Evolutionary conservation across 2,329 filamentous ascomycete species (phyloP), one percentile per base, ranked within the genome.

Genomic region (Pleomassaria siparia): DNA sequence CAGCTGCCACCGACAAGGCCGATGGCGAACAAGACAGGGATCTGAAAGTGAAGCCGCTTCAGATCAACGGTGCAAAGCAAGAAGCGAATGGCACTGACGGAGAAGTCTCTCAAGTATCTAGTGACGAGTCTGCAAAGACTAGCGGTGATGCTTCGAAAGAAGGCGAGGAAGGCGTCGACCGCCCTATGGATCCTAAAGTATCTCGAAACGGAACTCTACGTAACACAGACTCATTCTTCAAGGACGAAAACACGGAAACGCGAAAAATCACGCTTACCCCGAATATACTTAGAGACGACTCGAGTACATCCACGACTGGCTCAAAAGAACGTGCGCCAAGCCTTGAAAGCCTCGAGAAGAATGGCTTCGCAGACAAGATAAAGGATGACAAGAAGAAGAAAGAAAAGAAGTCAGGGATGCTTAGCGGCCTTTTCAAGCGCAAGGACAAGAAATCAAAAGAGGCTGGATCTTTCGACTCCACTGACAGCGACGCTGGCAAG

Each of bases 191-290:
- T 29, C 67, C 62, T 25, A 72, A 70, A 40, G 59, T 70, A 2
- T 91, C 89, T 28, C 84, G 87, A 54, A 95, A 95, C 59, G 91
- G 91, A 33, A 92, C 88, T 18, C 81, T 96, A 36, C 83, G 92
- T 54, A 95, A 95, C 66, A 92, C 90, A 4, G 92, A 97, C 72
- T 96, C 92, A 1, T 96, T 97, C 77, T 96, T 96, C 78, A 95
- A 91, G 71, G 94, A 97, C 64, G 92, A 99, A 64, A 90, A 84
- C 25, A 87, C 90, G 29, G 94, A 97, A 71, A 96, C 94, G 2
- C 91, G 95, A 72, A 97, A 97, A 75, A 97, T 99, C 58, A 95
- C 91, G 0, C 81, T 99, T 36, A 99, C 94, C 3, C 94, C 94
- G 1, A 95, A 95, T 59, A 74, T 99, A 44, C 76, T 97, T 32